A percentile compares a stretch with the other conserved stretches of the same genome.
phyloP scores from a whole-genome alignment of 148 eudicot species.

The Fallopia convolvulus region DNA sequence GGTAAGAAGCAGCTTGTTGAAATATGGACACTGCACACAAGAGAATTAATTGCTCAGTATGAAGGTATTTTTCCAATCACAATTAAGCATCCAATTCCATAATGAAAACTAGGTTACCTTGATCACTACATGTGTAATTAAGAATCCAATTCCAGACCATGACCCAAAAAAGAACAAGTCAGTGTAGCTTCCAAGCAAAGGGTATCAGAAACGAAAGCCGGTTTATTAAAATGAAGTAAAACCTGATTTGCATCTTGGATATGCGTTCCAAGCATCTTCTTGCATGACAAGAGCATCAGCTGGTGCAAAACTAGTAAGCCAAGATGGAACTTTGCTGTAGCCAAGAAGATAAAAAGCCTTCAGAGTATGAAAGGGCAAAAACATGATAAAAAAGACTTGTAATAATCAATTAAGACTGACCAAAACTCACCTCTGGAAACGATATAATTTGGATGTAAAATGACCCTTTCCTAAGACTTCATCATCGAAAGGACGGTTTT shows the following conservation, averaged over 20 bases:
- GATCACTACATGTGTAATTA: background rate
- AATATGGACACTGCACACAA: slow-evolving; percentile 46
- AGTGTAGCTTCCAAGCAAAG: background rate
- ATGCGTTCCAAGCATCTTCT: slow-evolving; percentile 79
- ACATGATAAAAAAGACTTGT: background rate
- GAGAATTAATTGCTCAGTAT: background rate
- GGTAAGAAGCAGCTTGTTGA: slow-evolving; percentile 40
- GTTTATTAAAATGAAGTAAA: background rate
- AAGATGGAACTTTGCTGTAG: slow-evolving; percentile 62
- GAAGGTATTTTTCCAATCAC: background rate
- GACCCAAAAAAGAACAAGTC: background rate
- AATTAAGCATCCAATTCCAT: too few relatives aligned
- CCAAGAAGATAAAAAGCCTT: background rate
- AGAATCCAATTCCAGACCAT: slow-evolving; percentile 4
- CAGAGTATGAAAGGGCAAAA: too few relatives aligned
- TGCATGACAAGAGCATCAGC: slow-evolving; percentile 49
- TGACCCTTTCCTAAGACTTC: slow-evolving; percentile 52
- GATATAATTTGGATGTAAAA: slow-evolving; percentile 50
- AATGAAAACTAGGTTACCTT: background rate
- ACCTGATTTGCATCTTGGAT: slow-evolving; percentile 73
- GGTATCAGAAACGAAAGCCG: background rate
- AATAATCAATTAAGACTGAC: background rate
- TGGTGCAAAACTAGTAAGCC: slow-evolving; percentile 55
- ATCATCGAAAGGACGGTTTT: slow-evolving; percentile 45
- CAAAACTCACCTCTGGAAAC: slow-evolving; percentile 45